phyloP scores from a whole-genome alignment of 1,139 yeast species.

The Yamadazyma kanchanaburiensis region DNA sequence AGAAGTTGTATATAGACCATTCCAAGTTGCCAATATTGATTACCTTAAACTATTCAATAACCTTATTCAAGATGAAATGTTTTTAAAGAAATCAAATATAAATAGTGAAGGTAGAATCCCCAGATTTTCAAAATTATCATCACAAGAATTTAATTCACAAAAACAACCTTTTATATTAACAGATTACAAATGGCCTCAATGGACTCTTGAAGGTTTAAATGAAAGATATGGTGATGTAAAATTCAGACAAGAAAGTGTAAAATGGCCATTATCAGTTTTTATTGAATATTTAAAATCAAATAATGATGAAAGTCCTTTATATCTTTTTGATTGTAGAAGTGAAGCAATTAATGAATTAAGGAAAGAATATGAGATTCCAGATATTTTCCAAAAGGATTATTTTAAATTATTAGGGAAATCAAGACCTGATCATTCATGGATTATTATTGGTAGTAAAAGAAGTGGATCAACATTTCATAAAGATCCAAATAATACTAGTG shows the following conservation, averaged over 20 bases:
- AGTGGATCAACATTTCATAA: constrained; percentile 91
- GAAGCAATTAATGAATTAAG: constrained; percentile 57
- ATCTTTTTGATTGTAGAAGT: constrained; percentile 77
- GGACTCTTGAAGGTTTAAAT: constrained; percentile 54
- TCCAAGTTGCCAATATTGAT: constrained; percentile 70
- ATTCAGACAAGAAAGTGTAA: constrained; percentile 82
- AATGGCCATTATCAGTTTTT: constrained; percentile 69
- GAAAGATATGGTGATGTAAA: constrained; percentile 53
- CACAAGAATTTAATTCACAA: constrained; percentile 44
- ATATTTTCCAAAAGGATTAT: constrained; percentile 49
- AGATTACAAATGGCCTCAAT: constrained; percentile 55
- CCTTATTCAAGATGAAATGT: constrained; percentile 45
- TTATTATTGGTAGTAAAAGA: constrained; percentile 75
- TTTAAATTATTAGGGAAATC: constrained; percentile 47
- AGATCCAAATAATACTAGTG: constrained; percentile 87
- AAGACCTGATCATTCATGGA: constrained; percentile 89
- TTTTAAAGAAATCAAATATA: constrained; percentile 13
- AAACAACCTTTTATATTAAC: constrained; percentile 68
- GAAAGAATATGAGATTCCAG: constrained; percentile 52
- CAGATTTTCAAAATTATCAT: constrained; percentile 41
- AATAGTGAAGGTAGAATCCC: constrained; percentile 35
- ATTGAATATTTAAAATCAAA: constrained; percentile 58
- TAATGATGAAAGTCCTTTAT: constrained; percentile 77
- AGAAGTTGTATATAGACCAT: constrained; percentile 73
- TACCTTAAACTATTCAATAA: constrained; percentile 47